Base-by-base conservation (phyloP, 495 filamentous ascomycete genomes). In the Xylaria cubensis region DNA sequence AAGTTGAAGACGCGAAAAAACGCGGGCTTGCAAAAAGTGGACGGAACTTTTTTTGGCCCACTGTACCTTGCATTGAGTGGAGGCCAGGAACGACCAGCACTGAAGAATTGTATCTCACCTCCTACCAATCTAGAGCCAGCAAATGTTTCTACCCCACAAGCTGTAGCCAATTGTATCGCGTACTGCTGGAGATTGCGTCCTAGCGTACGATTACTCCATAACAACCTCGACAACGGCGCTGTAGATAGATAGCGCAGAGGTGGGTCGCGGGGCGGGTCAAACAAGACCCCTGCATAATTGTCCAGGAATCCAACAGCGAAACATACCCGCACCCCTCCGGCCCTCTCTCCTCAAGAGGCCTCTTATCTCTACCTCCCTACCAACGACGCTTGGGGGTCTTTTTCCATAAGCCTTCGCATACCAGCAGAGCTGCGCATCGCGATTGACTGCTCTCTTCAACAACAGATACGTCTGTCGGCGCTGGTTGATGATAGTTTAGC, bases 351-450 rank as follows among this genome's bases (percentile, higher is more conserved):
- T 67, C 29, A 41, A 67, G 64, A 67, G 64, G 64, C 64, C 64
- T 65, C 64, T 67, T 67, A 50, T 46, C 26, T 5, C 64, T 53
- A 15, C n/a, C 48, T 67, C 48, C 48, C 67, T 34, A 51, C 39
- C 58, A 19, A 39, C 32, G 58, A 61, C 32, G 21, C 19, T 61
- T 19, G 58, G 39, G 64, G 29, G 17, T 24, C 24, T 44, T 51
- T 32, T 51, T 67, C 17, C 46, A 39, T 50, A 39, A 44, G 26
- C 56, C 24, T 53, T 69, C 53, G 67, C 50, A 46, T 34, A 59
- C 48, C 55, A 61, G 53, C 67, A 61, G 67, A 34, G 67, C 67
- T 69, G 67, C 67, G 67, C 67, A 48, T 50, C 26, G 55, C 67
- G 39, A 61, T 36, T 19, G 67, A 69, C 55, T 69, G 67, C 67